phyloP scores from a whole-genome alignment of 106 monocot genomes.

The Dendrobium huoshanense region DNA sequence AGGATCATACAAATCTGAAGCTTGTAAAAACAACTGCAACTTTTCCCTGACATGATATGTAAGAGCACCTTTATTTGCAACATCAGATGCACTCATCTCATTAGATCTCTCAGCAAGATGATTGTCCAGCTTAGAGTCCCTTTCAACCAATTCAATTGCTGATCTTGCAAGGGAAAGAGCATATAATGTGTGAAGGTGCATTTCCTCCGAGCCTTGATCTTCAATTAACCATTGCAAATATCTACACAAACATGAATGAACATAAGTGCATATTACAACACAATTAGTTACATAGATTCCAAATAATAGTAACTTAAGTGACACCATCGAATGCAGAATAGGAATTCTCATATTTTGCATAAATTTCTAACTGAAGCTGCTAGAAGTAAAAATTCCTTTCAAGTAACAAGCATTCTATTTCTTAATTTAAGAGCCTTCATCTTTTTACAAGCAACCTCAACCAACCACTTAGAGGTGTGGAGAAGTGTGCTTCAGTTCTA shows the following conservation, averaged over 20 bases:
- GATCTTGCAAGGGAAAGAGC: conserved; percentile 94
- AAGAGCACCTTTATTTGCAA: conserved; percentile 13
- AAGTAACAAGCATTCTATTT: neutral
- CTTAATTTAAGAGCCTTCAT: neutral
- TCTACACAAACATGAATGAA: conserved; percentile 29
- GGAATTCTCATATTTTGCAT: neutral
- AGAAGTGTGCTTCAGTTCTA: neutral
- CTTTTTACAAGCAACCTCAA: neutral
- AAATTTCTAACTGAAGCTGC: neutral
- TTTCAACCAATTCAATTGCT: conserved; percentile 38
- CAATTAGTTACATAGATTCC: neutral
- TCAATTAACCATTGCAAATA: conserved; percentile 99
- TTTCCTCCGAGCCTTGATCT: conserved; percentile 83
- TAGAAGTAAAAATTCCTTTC: neutral
- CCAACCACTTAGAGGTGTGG: neutral
- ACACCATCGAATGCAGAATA: neutral
- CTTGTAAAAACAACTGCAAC: conserved; percentile 78
- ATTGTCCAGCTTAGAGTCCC: conserved; percentile 11
- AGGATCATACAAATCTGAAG: conserved; percentile 94
- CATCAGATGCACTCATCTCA: conserved; percentile 14
- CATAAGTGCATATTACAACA: neutral
- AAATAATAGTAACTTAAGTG: neutral
- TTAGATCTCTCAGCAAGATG: conserved; percentile 7
- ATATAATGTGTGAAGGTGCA: conserved; percentile 81
- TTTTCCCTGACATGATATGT: conserved; percentile 52